Evolutionary conservation across 257 asterid species (phyloP), one percentile per base, ranked within the genome.

Genomic region (Solanum medicagineum): DNA sequence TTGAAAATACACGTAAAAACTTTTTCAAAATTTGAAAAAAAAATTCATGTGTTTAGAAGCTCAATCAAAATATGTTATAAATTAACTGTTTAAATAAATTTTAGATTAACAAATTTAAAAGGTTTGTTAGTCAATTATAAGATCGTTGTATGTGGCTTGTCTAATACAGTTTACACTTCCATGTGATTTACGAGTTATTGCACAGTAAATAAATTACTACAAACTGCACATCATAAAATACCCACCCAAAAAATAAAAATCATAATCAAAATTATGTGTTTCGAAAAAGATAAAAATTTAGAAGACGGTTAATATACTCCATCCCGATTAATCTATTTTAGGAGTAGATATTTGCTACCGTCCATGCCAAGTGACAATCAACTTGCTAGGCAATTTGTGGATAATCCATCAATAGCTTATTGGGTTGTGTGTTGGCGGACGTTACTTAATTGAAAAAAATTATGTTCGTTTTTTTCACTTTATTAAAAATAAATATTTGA

Each of bases 221-320:
- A 36, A 36, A 36, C 1, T 36, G 6, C 42, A 4, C 6, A 36
- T 36, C 42, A 36, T 36, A 36, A 36, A 36, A 36, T 36, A 1
- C 42, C 0, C 42, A 36, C 7, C 42, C 42, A 5, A 36, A 4
- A 36, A 36, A 36, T 1, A 36, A 5, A 36, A 36, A 36, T 36
- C 1, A 5, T 36, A 36, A 1, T 1, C 6, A 4, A 36, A 5
- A 36, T 36, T 36, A 36, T 36, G 1, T 36, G 0, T 36, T 36
- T 36, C 1, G 1, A 36, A 36, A 36, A 36, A 36, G 0, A 36
- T 36, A 36, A 36, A 62, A 62, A 62, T 62, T 62, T 22, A 22
- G 24, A 5, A 14, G 0, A 24, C 12, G 2, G 4, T 62, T 4
- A 1, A 22, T 62, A 0, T 22, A 22, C 11, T 22, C 1, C 0